Evolutionary conservation across 805 yeast species (phyloP).

Genomic region (Candida sonorensis): DNA sequence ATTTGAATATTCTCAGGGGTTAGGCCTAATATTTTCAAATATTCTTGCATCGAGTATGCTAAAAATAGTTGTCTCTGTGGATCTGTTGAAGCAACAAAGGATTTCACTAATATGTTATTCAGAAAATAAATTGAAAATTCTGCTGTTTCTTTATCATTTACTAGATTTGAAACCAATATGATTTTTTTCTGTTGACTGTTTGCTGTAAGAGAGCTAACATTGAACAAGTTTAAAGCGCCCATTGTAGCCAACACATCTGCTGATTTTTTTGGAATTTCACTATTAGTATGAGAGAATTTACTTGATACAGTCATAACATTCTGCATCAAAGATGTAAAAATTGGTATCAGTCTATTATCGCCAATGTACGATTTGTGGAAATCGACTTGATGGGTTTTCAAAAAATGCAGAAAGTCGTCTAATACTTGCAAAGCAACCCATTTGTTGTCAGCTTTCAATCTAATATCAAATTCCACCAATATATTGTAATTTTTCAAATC

Average conservation of each 20-base stretch:
- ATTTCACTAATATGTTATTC: slow-evolving; percentile 65
- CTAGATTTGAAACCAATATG: slow-evolving; percentile 58
- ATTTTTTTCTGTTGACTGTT: slow-evolving; percentile 32
- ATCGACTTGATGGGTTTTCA: slow-evolving; percentile 42
- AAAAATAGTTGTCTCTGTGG: slow-evolving; percentile 78
- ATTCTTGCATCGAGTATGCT: slow-evolving; percentile 87
- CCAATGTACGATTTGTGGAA: slow-evolving; percentile 39
- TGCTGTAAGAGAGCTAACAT: slow-evolving; percentile 31
- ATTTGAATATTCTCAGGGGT: slow-evolving; percentile 15
- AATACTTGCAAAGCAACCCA: slow-evolving; percentile 70
- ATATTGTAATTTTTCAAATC: slow-evolving; percentile 23
- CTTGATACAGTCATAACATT: slow-evolving; percentile 51
- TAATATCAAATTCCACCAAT: slow-evolving; percentile 44
- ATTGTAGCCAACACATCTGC: slow-evolving; percentile 67
- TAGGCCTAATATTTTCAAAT: slow-evolving; percentile 53
- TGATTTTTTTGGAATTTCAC: slow-evolving; percentile 49
- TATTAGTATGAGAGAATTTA: slow-evolving; percentile 42
- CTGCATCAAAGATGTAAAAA: slow-evolving; percentile 40
- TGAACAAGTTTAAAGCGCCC: slow-evolving; percentile 69
- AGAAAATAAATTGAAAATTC: slow-evolving; percentile 59
- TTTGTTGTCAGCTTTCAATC: slow-evolving; percentile 56
- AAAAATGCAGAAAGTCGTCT: slow-evolving; percentile 50
- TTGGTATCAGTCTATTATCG: slow-evolving; percentile 24
- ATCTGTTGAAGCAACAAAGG: slow-evolving; percentile 85
- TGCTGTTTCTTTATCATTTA: slow-evolving; percentile 52